A percentile compares a stretch with the other conserved stretches of the same genome.
Evolutionary conservation across 73 alveolate genomes (phyloP).

Genomic region (Loxodes magnus): DNA sequence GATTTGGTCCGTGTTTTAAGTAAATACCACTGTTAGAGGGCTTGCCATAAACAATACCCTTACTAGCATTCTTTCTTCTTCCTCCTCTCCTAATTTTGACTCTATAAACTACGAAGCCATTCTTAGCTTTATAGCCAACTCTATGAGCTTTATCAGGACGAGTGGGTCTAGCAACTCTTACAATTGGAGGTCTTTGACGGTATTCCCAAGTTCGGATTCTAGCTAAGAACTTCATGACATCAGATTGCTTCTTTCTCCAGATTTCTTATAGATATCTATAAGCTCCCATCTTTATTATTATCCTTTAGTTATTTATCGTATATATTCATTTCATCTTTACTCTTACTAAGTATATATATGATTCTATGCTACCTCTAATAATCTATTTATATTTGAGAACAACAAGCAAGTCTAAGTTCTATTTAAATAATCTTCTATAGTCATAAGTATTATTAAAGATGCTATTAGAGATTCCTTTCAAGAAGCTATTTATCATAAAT

Average conservation of each 20-base stretch:
- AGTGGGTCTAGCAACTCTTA: slow-evolving; percentile 90
- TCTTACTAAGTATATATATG: no score
- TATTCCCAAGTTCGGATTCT: slow-evolving; percentile 98
- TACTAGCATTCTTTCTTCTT: slow-evolving; percentile 67
- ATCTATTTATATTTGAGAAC: no score
- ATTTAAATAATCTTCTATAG: no score
- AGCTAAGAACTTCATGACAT: slow-evolving; percentile 92
- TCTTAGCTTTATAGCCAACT: slow-evolving; percentile 95
- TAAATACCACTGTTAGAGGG: slow-evolving; percentile 97
- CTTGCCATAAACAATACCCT: slow-evolving; percentile 97
- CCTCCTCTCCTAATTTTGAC: slow-evolving; percentile 99
- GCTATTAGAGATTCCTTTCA: no score
- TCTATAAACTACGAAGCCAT: slow-evolving; percentile 96
- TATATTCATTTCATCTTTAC: no score
- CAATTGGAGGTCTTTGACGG: slow-evolving; percentile 94
- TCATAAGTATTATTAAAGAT: no score
- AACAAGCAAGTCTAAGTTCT: no score
- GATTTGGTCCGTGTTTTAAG: slow-evolving; percentile 85
- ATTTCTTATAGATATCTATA: slow-evolving; percentile 96
- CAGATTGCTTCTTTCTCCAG: slow-evolving; percentile 99
- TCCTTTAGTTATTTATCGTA: no score
- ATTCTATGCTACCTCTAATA: no score
- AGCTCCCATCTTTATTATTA: slow-evolving; percentile 93
- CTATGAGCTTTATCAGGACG: slow-evolving; percentile 99
- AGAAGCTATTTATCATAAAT: no score